Base-by-base conservation (phyloP, 2,329 filamentous ascomycete genomes). In the Fusarium virguliforme region DNA sequence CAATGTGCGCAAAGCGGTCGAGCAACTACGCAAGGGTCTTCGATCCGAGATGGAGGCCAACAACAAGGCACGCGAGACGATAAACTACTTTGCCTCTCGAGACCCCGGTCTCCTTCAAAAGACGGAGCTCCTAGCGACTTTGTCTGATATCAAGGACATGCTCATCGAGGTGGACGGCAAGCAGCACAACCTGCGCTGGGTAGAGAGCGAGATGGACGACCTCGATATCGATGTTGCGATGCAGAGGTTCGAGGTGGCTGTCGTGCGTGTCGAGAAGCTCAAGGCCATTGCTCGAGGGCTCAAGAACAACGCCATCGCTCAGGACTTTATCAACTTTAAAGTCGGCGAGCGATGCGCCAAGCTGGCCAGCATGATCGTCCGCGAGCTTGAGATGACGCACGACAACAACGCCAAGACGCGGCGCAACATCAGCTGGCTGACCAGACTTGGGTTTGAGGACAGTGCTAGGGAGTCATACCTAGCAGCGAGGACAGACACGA, bases 141-240 rank as follows among this genome's bases (percentile, higher is more conserved):
- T 94, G 9, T 94, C 94, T 2, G 90, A 91, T 68, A 90, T 92
- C 75, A 94, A 94, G 77, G 93, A 97, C 79, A 92, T 97, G 83
- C 88, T 97, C 61, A 95, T 99, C 73, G 96, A 99, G 75, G 94
- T 97, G 13, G 96, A 98, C 76, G 96, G 96, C 54, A 97, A 97
- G 76, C 95, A 98, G 80, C 94, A 98, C 79, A 98, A 96, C 78
- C 87, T 99, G 51, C 92, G 95, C 59, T 98, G 94, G 94, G 94
- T 99, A 0, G 96, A 99, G 79, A 90, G 91, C 58, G 94, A 98
- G 81, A 93, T 99, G 80, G 96, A 99, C 78, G 94, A 97, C 77
- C 88, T 99, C 6, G 96, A 99, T 77, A 98, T 98, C 75, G 92
- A 97, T 75, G 95, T 99, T 76, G 95, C 96, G 0, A 86, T 98